Evolutionary conservation across 495 filamentous ascomycete species (phyloP).

Genomic region (Evansstolkia leycettana): DNA sequence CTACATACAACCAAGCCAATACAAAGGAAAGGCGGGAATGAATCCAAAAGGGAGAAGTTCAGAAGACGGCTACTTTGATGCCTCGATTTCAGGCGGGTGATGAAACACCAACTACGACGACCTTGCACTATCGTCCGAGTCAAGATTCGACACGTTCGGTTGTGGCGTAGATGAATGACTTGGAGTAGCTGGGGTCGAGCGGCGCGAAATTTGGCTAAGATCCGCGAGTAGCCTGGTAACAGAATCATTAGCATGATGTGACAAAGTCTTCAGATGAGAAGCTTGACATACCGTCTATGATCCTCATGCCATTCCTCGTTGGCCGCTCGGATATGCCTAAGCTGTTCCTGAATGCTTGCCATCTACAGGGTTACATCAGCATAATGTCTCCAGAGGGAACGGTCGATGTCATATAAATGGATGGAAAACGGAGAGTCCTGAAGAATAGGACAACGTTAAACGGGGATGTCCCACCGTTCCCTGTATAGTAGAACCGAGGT

Average conservation of each 20-base stretch:
- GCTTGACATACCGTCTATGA: constrained; percentile 25
- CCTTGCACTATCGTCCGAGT: constrained; percentile 7
- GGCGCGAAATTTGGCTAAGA: constrained; percentile 22
- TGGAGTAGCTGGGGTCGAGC: constrained; percentile 15
- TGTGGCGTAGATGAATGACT: constrained; percentile 23
- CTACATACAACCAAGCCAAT: constrained; percentile 27
- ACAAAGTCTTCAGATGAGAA: too few relatives aligned
- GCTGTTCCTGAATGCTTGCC: constrained; percentile 40
- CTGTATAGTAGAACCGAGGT: constrained; percentile 41
- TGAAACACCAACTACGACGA: background rate
- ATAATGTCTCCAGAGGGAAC: constrained; percentile 8
- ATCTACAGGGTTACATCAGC: constrained; percentile 26
- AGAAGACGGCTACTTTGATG: too few relatives aligned
- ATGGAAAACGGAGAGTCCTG: constrained; percentile 22
- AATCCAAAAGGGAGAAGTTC: background rate
- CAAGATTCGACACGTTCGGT: constrained; percentile 13
- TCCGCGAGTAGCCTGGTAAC: constrained; percentile 29
- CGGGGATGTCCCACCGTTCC: constrained; percentile 41
- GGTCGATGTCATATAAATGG: constrained; percentile 21
- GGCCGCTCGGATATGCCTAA: constrained; percentile 34
- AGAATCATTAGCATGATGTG: too few relatives aligned
- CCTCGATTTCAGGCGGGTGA: too few relatives aligned
- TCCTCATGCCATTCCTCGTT: constrained; percentile 37
- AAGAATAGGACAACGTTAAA: constrained; percentile 22
- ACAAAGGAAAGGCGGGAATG: constrained; percentile 9